A percentile compares a stretch with the other conserved stretches of the same genome.
phyloP scores from a whole-genome alignment of 1,284 basidiomycete genomes.

The Microbotryum intermedium region DNA sequence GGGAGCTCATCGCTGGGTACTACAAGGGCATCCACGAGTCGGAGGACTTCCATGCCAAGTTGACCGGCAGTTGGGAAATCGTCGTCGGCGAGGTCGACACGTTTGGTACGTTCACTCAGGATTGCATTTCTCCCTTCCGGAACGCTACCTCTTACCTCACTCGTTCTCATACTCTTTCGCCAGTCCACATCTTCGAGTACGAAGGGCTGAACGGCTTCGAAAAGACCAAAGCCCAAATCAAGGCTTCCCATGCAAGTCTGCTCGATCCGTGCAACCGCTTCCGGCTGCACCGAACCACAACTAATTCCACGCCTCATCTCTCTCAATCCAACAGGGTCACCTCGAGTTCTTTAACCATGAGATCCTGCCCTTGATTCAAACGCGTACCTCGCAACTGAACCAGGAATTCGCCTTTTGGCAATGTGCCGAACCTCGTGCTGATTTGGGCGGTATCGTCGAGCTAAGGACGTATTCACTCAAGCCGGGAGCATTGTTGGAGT shows the following conservation, averaged over 20 bases:
- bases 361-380: slow-evolving; percentile 35
- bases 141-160: not conserved
- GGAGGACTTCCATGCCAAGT: slow-evolving; percentile 63
- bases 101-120: slow-evolving; percentile 47
- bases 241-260: slow-evolving; percentile 36
- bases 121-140: not conserved
- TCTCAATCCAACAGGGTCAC: slow-evolving; percentile 45
- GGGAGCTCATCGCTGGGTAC: slow-evolving; percentile 57
- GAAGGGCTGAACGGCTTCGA: slow-evolving; percentile 81
- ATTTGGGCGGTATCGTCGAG: slow-evolving; percentile 83
- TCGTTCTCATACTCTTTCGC: not conserved
- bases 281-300: not conserved
- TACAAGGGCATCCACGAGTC: slow-evolving; percentile 68
- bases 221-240: slow-evolving; percentile 45
- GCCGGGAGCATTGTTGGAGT: slow-evolving; percentile 79
- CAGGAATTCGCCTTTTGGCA: slow-evolving; percentile 86
- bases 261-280: not conserved
- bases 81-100: slow-evolving; percentile 77
- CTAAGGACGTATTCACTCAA: slow-evolving; percentile 62
- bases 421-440: slow-evolving; percentile 73
- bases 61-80: slow-evolving; percentile 85
- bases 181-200: slow-evolving; percentile 74
- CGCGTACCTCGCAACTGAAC: slow-evolving; percentile 52
- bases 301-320: no score
- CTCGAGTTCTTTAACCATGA: slow-evolving; percentile 54